Base-by-base conservation (phyloP, 2,329 filamentous ascomycete genomes). In the Hymenoscyphus scutula region DNA sequence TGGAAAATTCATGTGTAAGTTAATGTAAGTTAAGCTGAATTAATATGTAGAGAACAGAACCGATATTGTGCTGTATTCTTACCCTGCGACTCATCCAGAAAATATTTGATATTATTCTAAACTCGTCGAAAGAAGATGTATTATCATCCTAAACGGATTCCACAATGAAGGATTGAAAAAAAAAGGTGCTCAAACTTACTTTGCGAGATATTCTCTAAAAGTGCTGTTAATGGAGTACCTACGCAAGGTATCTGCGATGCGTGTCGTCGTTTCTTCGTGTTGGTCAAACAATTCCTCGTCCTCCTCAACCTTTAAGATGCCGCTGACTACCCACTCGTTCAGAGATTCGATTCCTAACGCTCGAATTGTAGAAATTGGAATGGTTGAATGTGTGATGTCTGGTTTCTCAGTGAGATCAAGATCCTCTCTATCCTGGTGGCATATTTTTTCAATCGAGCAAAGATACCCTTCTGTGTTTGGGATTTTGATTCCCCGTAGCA, bases 141-240 rank as follows among this genome's bases (percentile, higher is more conserved):
- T n/a, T n/a, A n/a, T n/a, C n/a, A n/a, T n/a, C n/a, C n/a, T n/a
- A n/a, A n/a, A n/a, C n/a, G n/a, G n/a, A n/a, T n/a, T n/a, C n/a
- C n/a, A n/a, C n/a, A n/a, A n/a, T 34, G 10, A 34, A 34, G 17
- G 19, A 19, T n/a, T n/a, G 15, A 41, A 5, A 41, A 45, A 8
- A 5, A 7, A n/a, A 23, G 8, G 15, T 19, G 17, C 19, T n/a
- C n/a, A n/a, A n/a, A 45, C n/a, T 45, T n/a, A 45, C 38, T 76
- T 76, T 27, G 75, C 74, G 8, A 76, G 65, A 59, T 74, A 76
- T 58, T 76, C 75, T 34, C 68, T 72, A 55, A 76, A 76, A 0
- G 74, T 76, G 11, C 67, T 67, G 29, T 70, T 65, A 13, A 74
- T 60, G 2, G 67, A 64, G 41, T 76, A 76, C 57, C 74, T 67